Evolutionary conservation across 1,284 basidiomycete genomes (phyloP), one percentile per base, ranked within the genome.

Genomic region (Ceratobasidium sp.): DNA sequence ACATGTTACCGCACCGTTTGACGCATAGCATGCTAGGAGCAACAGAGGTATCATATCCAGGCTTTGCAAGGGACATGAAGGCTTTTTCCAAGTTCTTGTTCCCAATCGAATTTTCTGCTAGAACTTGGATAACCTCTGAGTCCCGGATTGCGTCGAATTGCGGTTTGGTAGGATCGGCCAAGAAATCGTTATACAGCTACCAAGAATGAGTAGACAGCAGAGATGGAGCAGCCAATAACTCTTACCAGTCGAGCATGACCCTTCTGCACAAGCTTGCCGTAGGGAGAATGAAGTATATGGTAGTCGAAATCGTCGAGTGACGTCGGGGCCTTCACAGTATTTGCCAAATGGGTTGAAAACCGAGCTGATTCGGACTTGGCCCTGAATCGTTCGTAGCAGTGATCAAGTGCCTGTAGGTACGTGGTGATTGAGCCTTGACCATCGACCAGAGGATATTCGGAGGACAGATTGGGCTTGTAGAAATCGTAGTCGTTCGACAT

Each of bases 401-500:
- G 86, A 80, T 99, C 96, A 72, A 99, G 87, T 55, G 96, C 94
- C 72, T 92, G 90, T 74, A 97, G 89, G 84, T 98, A 99, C 57
- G 94, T 93, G 70, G 92, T 91, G 73, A 98, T 92, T 27, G 96
- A 98, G 73, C 96, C 90, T 13, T 96, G 96, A 5, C 96, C 96
- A 79, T 99, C 96, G 68, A 99, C 96, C 76, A 93, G 91, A 73
- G 96, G 96, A 83, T 98, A 96, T 80, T 96, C 94, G 15, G 92
- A 93, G 70, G 89, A 87, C 27, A 96, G 87, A 75, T 93, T 90
- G 68, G 94, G 94, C 83, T 98, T 98, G 88, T 96, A 97, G 79
- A 96, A 97, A 82, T 98, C 95, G 82, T 96, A 98, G 0, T 90
- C 92, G 83, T 99, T 97, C 75, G 90, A 90, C 91, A 98, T 98